Evolutionary conservation across 768 basidiomycete species (phyloP), one percentile per base, ranked within the genome.

Genomic region (Psilocybe azurescens): DNA sequence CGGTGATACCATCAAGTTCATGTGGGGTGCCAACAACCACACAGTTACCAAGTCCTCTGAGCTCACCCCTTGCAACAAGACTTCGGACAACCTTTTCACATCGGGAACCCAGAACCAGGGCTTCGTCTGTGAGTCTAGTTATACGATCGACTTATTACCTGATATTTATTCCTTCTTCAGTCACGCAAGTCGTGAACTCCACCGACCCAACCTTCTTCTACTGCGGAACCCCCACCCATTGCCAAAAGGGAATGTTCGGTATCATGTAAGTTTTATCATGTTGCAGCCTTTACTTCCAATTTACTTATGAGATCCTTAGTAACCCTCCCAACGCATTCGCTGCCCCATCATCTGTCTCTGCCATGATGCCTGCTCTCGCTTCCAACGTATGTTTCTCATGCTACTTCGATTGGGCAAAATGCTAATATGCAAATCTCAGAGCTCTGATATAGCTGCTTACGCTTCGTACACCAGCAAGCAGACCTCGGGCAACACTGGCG

Each of bases 171-270:
- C 47, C 54, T 6, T 38, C 53, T 64, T 65, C 53, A 86, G 86
- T 91, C 82, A 83, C 82, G 50, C 86, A 89, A 75, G 81, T 84
- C 59, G 85, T 93, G 74, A 92, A 91, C 75, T 82, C 85, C 74
- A 91, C 90, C 55, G 81, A 86, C 69, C 83, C 90, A n/a, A 81
- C 80, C 58, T 92, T 82, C 85, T 91, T 80, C 86, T 89, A 87
- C 80, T 94, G 91, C 74, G 86, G 78, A 63, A 84, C 85, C 51
- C 85, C 89, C 48, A 75, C 68, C 59, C 92, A 94, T 73, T 94
- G 93, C 73, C 74, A 85, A 71, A 88, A 90, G 82, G 93, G 91
- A 68, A 94, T 94, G 91, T 94, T 91, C 72, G 91, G 90, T 77
- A 83, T 90, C 77, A 87, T 90, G 33, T 36, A 36, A 36, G 33